phyloP scores from a whole-genome alignment of 2,329 filamentous ascomycete genomes.

The Aspergillus floridensis region DNA sequence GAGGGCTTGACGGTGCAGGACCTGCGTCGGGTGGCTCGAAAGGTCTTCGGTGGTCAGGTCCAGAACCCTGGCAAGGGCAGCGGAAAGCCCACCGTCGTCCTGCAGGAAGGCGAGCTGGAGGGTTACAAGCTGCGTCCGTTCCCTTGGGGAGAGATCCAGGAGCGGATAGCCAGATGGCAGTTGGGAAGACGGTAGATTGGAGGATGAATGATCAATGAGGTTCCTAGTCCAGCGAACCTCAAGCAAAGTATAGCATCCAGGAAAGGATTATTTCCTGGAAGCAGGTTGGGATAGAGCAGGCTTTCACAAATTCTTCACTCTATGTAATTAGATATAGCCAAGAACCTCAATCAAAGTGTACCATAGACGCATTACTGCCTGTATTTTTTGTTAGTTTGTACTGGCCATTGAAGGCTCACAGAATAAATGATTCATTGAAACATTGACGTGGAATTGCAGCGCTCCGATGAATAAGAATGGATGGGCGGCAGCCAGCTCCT shows the following conservation, averaged over 20 bases:
- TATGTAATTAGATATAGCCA: slow-evolving; percentile 21
- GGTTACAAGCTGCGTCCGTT: slow-evolving; percentile 66
- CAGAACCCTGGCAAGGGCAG: slow-evolving; percentile 73
- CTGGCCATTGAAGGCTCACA: too few species aligned
- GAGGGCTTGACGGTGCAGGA: slow-evolving; percentile 77
- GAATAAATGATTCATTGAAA: too few species aligned
- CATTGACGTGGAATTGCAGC: too few species aligned
- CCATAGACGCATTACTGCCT: slow-evolving; percentile 4
- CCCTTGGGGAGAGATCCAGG: slow-evolving; percentile 86
- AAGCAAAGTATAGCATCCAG: neutral
- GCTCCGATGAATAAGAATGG: neutral
- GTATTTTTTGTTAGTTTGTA: too few species aligned
- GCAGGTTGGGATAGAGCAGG: neutral
- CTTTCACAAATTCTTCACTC: slow-evolving; percentile 14
- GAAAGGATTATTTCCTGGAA: neutral
- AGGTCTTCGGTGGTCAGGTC: slow-evolving; percentile 74
- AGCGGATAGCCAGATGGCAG: slow-evolving; percentile 78
- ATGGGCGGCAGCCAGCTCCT: slow-evolving; percentile 28
- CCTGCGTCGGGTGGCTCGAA: slow-evolving; percentile 73
- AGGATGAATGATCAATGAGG: neutral
- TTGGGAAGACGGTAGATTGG: slow-evolving; percentile 63
- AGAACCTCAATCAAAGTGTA: slow-evolving; percentile 9
- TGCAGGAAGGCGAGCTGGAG: slow-evolving; percentile 83
- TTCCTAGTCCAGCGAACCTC: neutral
- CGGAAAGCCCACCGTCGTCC: slow-evolving; percentile 86